Evolutionary conservation across 2,329 filamentous ascomycete species (phyloP), one percentile per base, ranked within the genome.

Genomic region (Neofusicoccum parvum): DNA sequence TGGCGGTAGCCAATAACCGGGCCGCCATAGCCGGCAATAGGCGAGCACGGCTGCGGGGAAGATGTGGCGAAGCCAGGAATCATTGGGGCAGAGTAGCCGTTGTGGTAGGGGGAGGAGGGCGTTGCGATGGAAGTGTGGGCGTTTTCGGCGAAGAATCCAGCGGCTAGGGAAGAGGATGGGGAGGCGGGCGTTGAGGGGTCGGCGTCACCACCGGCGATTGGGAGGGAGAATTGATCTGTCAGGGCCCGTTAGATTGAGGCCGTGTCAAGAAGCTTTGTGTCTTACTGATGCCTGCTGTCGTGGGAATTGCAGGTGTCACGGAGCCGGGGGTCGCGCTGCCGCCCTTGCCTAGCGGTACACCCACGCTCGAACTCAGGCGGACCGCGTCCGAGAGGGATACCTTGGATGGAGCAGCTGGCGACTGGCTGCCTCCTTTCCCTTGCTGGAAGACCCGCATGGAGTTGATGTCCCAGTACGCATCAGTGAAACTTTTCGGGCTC

Each of bases 401-500:
- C 2, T 27, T 11, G 3, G 62, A 64, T 5, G 41, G 12, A 10
- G 34, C 20, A 17, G 7, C 62, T 20, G 41, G 51, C 7, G 27
- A n/a, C 3, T 14, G n/a, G 10, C 14, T 41, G 3, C 20, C 45
- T 7, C 14, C 41, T 10, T 59, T 11, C 7, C 9, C 39, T 11
- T 41, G 17, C 12, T 81, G 74, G 65, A 79, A 81, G 1, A 81
- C 75, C 46, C 70, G 72, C 62, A 80, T 68, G n/a, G 73, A 78
- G 49, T 77, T 77, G 68, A 81, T 76, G 20, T 75, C 73, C 76
- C 77, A 81, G 68, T 78, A 81, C 0, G 78, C 69, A 48, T 72
- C 68, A 5, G 41, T 51, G 50, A 72, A 73, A 3, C 67, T 68
- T 32, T 67, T 49, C 1, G 70, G 72, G 49, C 70, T 69, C 5